These are phyloP conservation scores for Leucaena leucocephala DNA, from an alignment of 306 rosid genomes.

Conservation along the genomic window DNA sequence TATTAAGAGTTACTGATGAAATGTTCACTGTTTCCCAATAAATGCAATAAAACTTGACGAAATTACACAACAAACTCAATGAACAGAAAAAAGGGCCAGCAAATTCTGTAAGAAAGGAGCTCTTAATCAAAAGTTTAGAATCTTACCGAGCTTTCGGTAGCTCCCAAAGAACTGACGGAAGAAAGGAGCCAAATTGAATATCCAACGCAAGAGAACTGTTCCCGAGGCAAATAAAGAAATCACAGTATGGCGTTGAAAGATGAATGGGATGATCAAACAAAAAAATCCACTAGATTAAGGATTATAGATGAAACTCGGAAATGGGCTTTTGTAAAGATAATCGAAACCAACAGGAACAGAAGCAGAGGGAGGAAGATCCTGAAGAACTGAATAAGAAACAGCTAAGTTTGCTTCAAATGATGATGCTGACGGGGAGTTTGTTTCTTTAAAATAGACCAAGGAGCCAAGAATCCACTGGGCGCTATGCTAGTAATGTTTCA, in stretches of 20 bases:
- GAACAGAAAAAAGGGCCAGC: not conserved
- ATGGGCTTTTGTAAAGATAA: conserved; percentile 19
- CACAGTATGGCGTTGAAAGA: not conserved
- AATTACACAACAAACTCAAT: not conserved
- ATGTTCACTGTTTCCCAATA: not conserved
- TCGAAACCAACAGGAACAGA: not conserved
- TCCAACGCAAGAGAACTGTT: not conserved
- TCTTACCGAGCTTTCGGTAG: conserved; percentile 34
- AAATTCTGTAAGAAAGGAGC: not conserved
- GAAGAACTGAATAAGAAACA: not conserved
- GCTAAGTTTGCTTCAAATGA: not conserved
- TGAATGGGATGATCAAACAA: not conserved
- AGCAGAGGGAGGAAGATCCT: not conserved
- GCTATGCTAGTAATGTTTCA: not conserved
- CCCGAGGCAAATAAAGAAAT: not conserved
- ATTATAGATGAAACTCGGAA: conserved; percentile 25
- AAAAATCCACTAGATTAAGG: not conserved
- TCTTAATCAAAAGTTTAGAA: conserved; percentile 3
- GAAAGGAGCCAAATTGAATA: not conserved
- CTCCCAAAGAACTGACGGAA: conserved; percentile 17
- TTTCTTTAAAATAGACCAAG: not conserved
- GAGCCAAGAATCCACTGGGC: not conserved
- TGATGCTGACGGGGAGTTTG: not conserved
- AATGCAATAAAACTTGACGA: not conserved
- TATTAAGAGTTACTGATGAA: not conserved